Percentiles rank a stretch among this genome's conserved stretches.
These are phyloP conservation scores for Colletotrichum zoysiae DNA, from an alignment of 2,329 filamentous ascomycete genomes.

Conservation along the genomic window DNA sequence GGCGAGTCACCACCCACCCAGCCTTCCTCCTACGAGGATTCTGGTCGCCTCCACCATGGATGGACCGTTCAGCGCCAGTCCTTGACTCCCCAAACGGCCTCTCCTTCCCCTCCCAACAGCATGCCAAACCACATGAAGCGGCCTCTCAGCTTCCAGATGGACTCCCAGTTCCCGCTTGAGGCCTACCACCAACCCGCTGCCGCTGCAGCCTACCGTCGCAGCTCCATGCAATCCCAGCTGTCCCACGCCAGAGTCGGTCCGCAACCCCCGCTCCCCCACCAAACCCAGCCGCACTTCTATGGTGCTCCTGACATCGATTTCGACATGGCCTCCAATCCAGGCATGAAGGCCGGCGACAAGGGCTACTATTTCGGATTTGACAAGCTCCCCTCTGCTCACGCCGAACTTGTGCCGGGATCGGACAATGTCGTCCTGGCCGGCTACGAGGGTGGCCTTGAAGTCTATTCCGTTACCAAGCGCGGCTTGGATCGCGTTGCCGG, in stretches of 20 bases:
- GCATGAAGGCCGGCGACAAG: constrained; percentile 72
- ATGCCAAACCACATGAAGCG: constrained; percentile 43
- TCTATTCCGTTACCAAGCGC: constrained; percentile 79
- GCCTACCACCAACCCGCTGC: constrained; percentile 54
- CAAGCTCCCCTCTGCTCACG: constrained; percentile 64
- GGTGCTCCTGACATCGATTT: constrained; percentile 80
- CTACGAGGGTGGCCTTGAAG: constrained; percentile 82
- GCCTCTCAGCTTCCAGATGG: constrained; percentile 64
- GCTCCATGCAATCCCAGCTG: constrained; percentile 65
- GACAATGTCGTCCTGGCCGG: constrained; percentile 82
- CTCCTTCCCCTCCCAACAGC: constrained; percentile 52
- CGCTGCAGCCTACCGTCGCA: constrained; percentile 55
- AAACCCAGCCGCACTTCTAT: constrained; percentile 83
- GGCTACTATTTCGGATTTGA: constrained; percentile 89
- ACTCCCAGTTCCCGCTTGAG: constrained; percentile 58
- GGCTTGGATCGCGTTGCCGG: constrained; percentile 77
- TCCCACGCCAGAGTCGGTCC: constrained; percentile 59
- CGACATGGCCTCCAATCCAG: constrained; percentile 68
- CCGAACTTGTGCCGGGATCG: constrained; percentile 50
- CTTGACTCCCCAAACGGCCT: constrained; percentile 59
- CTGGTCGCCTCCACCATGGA: constrained; percentile 57
- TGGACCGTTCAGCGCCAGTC: constrained; percentile 62
- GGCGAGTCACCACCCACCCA: constrained; percentile 67
- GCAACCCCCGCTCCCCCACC: constrained; percentile 78
- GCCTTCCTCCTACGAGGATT: constrained; percentile 65